Base-by-base conservation (phyloP, 2,329 filamentous ascomycete species). In the Pyrenophora seminiperda region DNA sequence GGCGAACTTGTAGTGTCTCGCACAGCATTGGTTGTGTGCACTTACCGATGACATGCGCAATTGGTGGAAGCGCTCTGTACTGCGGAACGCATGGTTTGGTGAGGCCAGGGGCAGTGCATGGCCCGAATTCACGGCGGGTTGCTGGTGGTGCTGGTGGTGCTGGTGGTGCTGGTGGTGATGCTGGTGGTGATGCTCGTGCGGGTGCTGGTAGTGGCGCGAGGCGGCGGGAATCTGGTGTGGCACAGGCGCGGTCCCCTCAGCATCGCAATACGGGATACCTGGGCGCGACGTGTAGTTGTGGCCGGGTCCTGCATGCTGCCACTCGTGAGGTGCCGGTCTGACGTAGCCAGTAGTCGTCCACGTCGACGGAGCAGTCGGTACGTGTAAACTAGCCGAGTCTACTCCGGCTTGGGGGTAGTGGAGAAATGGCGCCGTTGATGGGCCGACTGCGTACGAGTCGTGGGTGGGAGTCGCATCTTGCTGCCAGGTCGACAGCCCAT, bases 401-500 rank as follows among this genome's bases (percentile, higher is more conserved):
- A 45, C 53, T 54, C 56, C 56, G 59, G 53, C 48, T 37, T 62
- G 58, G 27, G 62, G 36, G 55, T 64, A 66, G 56, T 63, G 63
- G 59, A 63, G 53, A 46, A 59, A 59, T 45, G 52, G 48, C 37
- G 57, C 59, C 50, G 56, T 58, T 32, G 56, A 61, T 41, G 59
- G 59, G 59, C 56, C 62, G 63, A 53, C 19, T 30, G 43, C 45
- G 47, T 60, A 63, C 54, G 65, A 58, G 51, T 59, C 49, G 45
- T 62, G 51, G 30, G 52, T 53, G 50, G 52, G 47, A 47, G 41
- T 22, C 9, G 46, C 44, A 17, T 50, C 42, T 14, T 54, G 48
- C 39, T 62, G 59, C 67, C 66, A 70, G 54, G 63, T 48, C 30
- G 59, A 54, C 39, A 65, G 57, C 29, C 61, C 59, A 54, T 62